Percentiles rank a stretch among this genome's conserved stretches.
phyloP scores from a whole-genome alignment of 768 basidiomycete species.

The Lentinula aciculospora region DNA sequence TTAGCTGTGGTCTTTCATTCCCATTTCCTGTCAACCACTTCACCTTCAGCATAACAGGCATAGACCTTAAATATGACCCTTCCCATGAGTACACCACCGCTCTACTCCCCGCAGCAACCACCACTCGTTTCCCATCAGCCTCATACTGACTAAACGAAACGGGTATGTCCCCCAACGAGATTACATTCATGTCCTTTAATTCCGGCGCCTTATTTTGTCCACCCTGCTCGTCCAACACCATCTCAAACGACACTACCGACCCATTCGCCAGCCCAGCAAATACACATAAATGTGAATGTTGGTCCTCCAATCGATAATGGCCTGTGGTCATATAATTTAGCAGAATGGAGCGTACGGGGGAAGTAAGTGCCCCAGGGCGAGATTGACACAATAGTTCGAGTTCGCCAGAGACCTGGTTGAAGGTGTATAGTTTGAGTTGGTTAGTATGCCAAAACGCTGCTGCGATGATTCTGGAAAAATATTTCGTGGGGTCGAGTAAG shows the following conservation, averaged over 20 bases:
- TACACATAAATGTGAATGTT: constrained; percentile 44
- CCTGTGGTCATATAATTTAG: constrained; percentile 55
- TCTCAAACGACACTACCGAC: constrained; percentile 51
- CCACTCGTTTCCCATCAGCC: constrained; percentile 45
- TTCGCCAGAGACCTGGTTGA: constrained; percentile 4
- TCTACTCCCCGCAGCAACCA: constrained; percentile 70
- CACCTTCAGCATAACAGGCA: constrained; percentile 70
- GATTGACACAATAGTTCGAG: constrained; percentile 28
- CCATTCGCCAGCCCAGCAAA: constrained; percentile 77
- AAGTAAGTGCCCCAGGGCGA: constrained; percentile 24
- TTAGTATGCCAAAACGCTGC: constrained; percentile 79
- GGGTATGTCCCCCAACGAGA: constrained; percentile 63
- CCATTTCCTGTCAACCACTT: not conserved
- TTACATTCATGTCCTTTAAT: constrained; percentile 43
- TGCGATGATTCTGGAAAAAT: constrained; percentile 42
- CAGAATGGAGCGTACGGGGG: constrained; percentile 41
- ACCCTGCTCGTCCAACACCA: constrained; percentile 25
- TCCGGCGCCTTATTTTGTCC: constrained; percentile 14
- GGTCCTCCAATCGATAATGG: constrained; percentile 21
- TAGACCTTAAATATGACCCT: constrained; percentile 55
- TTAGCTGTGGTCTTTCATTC: not conserved
- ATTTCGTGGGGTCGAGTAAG: constrained; percentile 42
- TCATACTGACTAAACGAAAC: constrained; percentile 52
- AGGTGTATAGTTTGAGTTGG: constrained; percentile 48
- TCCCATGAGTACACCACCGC: constrained; percentile 68